Conservation (phyloP, 495 filamentous ascomycete genomes). For the Tuber melanosporum region DNA sequence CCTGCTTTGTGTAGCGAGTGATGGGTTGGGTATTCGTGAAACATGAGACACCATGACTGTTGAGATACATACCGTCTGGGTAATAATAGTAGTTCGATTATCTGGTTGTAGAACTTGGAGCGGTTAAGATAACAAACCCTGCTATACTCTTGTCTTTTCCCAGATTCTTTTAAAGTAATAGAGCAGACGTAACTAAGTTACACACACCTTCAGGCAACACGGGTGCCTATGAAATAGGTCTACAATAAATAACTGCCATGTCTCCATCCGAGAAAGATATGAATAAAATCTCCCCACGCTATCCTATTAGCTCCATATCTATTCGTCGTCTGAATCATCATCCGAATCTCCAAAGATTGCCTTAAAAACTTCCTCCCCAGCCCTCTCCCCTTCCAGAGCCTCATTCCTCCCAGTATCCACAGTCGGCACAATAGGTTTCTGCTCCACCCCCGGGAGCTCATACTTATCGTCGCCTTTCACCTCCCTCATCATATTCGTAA, state of each 20-base stretch:
- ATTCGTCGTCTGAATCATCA: slow-evolving; percentile 59
- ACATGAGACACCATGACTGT: not conserved
- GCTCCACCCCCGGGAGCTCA: slow-evolving; percentile 21
- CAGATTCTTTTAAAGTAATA: not conserved
- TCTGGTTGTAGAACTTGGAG: not conserved
- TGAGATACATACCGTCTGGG: not conserved
- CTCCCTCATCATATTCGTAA: slow-evolving; percentile 53
- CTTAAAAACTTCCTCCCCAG: slow-evolving; percentile 84
- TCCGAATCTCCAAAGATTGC: slow-evolving; percentile 89
- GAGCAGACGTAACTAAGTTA: not conserved
- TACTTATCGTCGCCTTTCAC: slow-evolving; percentile 27
- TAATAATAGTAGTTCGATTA: not conserved
- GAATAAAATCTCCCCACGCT: not conserved
- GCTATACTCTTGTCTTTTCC: not conserved
- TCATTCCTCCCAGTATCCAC: slow-evolving; percentile 78
- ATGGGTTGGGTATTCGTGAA: not conserved
- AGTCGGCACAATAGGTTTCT: slow-evolving; percentile 40
- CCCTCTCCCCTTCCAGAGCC: slow-evolving; percentile 72
- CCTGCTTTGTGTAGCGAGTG: not conserved
- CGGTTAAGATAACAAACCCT: not conserved
- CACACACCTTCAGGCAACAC: not conserved
- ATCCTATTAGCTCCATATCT: not conserved
- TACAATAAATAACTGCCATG: not conserved
- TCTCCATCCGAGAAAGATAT: not conserved
- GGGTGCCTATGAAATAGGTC: not conserved